phyloP scores from a whole-genome alignment of 768 basidiomycete genomes.

The Phanerochaete carnosa region DNA sequence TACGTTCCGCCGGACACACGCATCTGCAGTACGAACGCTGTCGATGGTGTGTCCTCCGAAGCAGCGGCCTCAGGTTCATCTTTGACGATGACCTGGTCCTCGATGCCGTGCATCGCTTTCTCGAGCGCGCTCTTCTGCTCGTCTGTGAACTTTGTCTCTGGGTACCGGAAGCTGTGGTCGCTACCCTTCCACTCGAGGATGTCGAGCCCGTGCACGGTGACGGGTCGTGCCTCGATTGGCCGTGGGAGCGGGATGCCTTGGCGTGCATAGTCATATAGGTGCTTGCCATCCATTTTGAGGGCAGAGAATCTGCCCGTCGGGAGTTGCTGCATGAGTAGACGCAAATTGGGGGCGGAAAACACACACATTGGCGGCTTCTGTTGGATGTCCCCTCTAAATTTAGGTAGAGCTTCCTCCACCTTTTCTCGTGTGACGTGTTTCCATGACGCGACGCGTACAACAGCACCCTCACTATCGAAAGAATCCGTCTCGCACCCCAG shows the following conservation, averaged over 20 bases:
- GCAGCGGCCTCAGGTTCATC: constrained; percentile 28
- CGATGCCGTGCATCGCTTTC: constrained; percentile 53
- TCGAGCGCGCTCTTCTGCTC: constrained; percentile 71
- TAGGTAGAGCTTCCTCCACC: constrained; percentile 63
- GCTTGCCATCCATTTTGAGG: constrained; percentile 96
- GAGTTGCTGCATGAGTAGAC: neutral
- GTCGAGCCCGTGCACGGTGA: constrained; percentile 78
- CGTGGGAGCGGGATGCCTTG: constrained; percentile 87
- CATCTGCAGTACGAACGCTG: constrained; percentile 87
- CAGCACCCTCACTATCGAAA: constrained; percentile 87
- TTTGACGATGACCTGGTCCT: constrained; percentile 34
- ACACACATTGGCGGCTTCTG: constrained; percentile 91
- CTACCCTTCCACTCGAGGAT: constrained; percentile 74
- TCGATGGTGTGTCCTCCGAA: constrained; percentile 43
- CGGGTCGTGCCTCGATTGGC: constrained; percentile 85
- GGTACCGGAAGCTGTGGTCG: constrained; percentile 77
- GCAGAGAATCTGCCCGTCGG: constrained; percentile 78
- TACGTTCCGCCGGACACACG: constrained; percentile 96
- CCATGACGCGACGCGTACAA: constrained; percentile 77
- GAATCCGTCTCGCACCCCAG: constrained; percentile 94
- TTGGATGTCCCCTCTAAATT: constrained; percentile 83
- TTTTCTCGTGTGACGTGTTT: constrained; percentile 76
- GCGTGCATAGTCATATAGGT: constrained; percentile 93
- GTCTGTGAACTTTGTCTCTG: constrained; percentile 61
- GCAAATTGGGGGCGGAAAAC: neutral